phyloP scores from a whole-genome alignment of 768 basidiomycete genomes.

The Tulasnella sp. region DNA sequence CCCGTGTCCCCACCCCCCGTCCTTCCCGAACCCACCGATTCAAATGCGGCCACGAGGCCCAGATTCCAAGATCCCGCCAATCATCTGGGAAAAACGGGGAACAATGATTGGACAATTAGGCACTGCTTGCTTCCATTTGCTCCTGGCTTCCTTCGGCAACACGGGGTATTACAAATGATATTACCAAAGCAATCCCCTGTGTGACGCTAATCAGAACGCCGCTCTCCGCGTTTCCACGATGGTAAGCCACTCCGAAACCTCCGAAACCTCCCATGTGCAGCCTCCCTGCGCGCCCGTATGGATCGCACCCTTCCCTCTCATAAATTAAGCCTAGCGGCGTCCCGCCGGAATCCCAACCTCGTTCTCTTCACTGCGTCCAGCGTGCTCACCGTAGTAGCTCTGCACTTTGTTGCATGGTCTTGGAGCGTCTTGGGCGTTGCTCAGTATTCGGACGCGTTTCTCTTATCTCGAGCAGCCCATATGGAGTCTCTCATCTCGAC shows the following conservation, averaged over 20 bases:
- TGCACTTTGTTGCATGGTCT: neutral
- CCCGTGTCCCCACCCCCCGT: too few species aligned
- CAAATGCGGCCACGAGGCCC: constrained; percentile 13
- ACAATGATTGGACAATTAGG: neutral
- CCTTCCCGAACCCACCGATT: neutral
- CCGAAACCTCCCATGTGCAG: constrained; percentile 4
- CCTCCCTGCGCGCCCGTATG: neutral
- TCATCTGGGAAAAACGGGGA: neutral
- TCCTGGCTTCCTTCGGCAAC: neutral
- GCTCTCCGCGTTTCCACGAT: neutral
- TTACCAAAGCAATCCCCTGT: neutral
- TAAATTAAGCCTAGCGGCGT: neutral
- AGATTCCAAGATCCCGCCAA: constrained; percentile 5
- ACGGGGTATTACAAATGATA: neutral
- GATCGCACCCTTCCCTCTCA: constrained; percentile 1
- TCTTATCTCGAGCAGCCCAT: neutral
- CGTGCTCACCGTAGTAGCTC: neutral
- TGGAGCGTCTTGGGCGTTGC: neutral
- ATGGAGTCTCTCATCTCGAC: neutral
- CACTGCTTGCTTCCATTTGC: neutral
- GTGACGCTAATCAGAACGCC: neutral
- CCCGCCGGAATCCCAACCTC: neutral
- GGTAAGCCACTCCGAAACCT: neutral
- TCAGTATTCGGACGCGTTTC: neutral
- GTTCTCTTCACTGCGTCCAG: neutral